Evolutionary conservation across 1,139 yeast species (phyloP).

Genomic region (Candida glucosophila): DNA sequence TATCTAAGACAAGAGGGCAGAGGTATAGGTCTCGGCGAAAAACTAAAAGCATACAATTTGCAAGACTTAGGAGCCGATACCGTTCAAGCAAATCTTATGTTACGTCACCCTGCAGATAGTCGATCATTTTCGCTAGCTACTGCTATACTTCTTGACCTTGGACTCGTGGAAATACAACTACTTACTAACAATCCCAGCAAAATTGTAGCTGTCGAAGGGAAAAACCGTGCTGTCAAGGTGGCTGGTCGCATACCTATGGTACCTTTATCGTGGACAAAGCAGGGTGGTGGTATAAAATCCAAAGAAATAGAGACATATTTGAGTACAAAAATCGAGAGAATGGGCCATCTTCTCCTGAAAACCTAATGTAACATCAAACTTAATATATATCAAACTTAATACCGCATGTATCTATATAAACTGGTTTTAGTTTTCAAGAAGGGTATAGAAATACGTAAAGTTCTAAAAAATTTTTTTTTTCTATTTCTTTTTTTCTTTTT

Average conservation of each 20-base stretch:
- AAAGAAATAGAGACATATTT: constrained; percentile 88
- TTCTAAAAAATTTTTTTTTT: too few species aligned
- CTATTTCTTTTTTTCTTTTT: too few species aligned
- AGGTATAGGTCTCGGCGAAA: constrained; percentile 95
- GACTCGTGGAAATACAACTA: constrained; percentile 61
- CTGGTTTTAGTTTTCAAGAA: too few species aligned
- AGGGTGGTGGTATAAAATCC: constrained; percentile 62
- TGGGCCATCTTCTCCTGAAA: constrained; percentile 97
- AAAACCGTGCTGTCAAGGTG: constrained; percentile 59
- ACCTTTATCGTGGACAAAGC: constrained; percentile 84
- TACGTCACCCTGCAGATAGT: constrained; percentile 96
- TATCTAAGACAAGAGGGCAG: constrained; percentile 97
- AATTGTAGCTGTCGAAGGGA: constrained; percentile 88
- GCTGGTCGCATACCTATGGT: constrained; percentile 92
- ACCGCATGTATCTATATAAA: too few species aligned
- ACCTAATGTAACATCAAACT: too few species aligned
- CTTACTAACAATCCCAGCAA: constrained; percentile 96
- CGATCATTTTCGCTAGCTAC: constrained; percentile 91
- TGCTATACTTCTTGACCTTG: constrained; percentile 80
- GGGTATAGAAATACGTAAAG: too few species aligned
- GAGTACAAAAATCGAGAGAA: constrained; percentile 87
- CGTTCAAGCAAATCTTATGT: constrained; percentile 85
- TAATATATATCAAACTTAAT: too few species aligned
- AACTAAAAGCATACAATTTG: constrained; percentile 89
- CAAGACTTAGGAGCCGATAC: constrained; percentile 99